Conservation (phyloP, 2,329 filamentous ascomycete species). For the Boeremia lycopersici region DNA sequence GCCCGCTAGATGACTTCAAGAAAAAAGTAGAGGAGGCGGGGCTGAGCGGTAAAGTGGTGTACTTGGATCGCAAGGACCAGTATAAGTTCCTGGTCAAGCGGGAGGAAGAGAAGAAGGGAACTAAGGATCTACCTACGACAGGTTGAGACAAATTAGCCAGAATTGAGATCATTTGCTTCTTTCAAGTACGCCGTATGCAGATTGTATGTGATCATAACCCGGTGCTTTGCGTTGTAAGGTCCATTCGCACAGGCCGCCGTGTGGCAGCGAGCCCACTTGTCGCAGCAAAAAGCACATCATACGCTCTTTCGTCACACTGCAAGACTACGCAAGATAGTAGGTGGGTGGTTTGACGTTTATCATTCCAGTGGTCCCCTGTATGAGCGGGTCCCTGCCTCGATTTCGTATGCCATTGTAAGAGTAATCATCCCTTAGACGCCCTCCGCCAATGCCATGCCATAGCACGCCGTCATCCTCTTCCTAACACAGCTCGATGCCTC, state of each 20-base stretch:
- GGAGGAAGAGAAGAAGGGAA: constrained; percentile 7
- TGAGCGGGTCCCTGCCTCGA: constrained; percentile 26
- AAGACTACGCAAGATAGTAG: neutral
- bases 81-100: constrained; percentile 60
- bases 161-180: neutral
- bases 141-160: neutral
- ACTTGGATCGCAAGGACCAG: constrained; percentile 64
- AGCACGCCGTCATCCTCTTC: constrained; percentile 11
- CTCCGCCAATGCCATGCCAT: constrained; percentile 32
- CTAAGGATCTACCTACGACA: neutral
- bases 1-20: constrained; percentile 65
- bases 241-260: neutral
- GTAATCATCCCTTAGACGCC: constrained; percentile 41
- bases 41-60: constrained; percentile 61
- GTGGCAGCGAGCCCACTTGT: no score
- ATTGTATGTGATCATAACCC: no score
- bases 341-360: constrained; percentile 15
- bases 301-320: neutral
- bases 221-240: no score
- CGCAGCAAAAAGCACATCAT: neutral
- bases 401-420: constrained; percentile 39
- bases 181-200: no score
- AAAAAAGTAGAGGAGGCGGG: constrained; percentile 60
- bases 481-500: constrained; percentile 3
- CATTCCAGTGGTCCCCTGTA: constrained; percentile 16